Evolutionary conservation across 2,329 filamentous ascomycete species (phyloP), one percentile per base, ranked within the genome.

Genomic region (Pseudogymnoascus sp.): DNA sequence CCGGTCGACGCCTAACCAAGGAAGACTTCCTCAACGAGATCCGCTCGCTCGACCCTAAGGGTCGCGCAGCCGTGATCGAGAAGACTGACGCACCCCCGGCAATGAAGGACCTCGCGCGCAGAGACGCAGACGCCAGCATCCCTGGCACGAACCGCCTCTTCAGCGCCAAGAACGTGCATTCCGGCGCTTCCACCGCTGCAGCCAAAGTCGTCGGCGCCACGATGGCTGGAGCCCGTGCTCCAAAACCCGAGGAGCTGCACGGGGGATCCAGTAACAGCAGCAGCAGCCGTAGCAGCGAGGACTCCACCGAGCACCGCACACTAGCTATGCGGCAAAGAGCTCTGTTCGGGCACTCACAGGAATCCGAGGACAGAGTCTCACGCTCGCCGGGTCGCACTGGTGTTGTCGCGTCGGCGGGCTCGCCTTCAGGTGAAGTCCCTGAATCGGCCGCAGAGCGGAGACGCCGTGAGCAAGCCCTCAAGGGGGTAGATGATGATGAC

Each of bases 1-100:
- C 86, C n/a, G 88, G 88, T 5, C 80, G 81, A 64, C 84, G 89
- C 58, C 87, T 94, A 83, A 92, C 82, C 65, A 92, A 92, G 74
- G 84, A 87, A 4, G 88, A 92, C 69, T 93, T 94, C 71, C 85
- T 94, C 64, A 78, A 81, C 55, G 85, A 90, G 70, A 86, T 94
- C 70, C 84, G 86, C 66, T 83, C 85, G 65, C 79, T 93, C 64
- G 88, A 93, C 71, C 82, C 83, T 25, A 84, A 84, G 69, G 84
- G 86, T 37, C 76, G 71, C 40, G 64, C 61, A 25, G 69, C 72
- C 39, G 59, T 72, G n/a, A 63, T 73, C 3, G 63, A 68, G 36
- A 60, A 63, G 35, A 67, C 64, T 36, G 67, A 72, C 62, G 70
- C 69, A 13, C 62, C 70, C 0, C 61, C 60, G n/a, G 64, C 64